Evolutionary conservation across 345 rosid genomes (phyloP).

Genomic region (Mercurialis annua): DNA sequence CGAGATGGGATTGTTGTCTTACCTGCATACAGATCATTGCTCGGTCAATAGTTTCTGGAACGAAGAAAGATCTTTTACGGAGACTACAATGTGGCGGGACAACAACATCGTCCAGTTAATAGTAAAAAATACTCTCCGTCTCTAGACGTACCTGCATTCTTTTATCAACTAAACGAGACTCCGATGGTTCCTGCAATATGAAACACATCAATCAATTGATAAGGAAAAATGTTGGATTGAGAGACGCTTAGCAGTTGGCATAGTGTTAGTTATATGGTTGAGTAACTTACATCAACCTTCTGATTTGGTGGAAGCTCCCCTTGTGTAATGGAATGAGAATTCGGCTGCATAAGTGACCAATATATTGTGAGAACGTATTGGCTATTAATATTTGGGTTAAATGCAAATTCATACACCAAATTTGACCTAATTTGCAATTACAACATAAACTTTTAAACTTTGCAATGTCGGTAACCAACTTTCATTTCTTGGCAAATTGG

Average conservation of each 20-base stretch:
- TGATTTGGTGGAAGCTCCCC: constrained; percentile 13
- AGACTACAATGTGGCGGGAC: background rate
- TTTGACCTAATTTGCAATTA: too few relatives aligned
- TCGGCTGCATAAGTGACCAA: constrained; percentile 23
- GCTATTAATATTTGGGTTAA: too few relatives aligned
- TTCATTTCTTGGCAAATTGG: too few relatives aligned
- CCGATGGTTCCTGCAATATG: constrained; percentile 38
- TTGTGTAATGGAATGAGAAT: constrained; percentile 4
- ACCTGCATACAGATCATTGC: constrained; percentile 42
- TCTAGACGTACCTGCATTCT: constrained; percentile 51
- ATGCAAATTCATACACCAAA: too few relatives aligned
- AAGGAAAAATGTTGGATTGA: background rate
- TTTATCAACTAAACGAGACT: constrained; percentile 41
- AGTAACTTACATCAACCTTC: background rate
- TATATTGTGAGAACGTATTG: background rate
- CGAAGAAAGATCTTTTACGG: background rate
- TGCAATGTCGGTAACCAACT: too few relatives aligned
- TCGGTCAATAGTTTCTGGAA: background rate
- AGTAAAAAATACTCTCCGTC: too few relatives aligned
- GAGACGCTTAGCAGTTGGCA: background rate
- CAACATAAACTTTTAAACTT: too few relatives aligned
- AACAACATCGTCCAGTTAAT: background rate
- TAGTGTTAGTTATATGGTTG: background rate
- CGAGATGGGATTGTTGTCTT: constrained; percentile 63
- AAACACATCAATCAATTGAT: background rate